These are phyloP conservation scores for Teunomyces panamensis DNA, from an alignment of 805 yeast species.

Conservation along the genomic window DNA sequence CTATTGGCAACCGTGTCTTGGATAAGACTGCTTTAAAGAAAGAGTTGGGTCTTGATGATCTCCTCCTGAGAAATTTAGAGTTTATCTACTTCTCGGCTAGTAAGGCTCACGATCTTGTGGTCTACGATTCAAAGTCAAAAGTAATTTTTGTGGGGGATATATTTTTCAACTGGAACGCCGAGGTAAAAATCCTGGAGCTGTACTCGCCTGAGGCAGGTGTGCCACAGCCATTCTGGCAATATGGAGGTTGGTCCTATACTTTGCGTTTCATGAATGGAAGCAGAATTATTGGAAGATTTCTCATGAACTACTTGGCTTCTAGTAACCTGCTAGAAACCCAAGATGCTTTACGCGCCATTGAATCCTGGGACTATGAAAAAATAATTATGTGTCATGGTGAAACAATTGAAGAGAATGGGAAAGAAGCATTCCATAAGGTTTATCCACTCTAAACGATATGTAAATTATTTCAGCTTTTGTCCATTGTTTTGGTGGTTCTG, in stretches of 20 bases:
- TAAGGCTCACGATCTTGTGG: conserved; percentile 13
- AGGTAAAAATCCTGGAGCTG: conserved; percentile 11
- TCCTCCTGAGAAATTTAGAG: conserved; percentile 9
- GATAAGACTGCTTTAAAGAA: conserved; percentile 13
- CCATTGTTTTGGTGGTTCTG: too few relatives aligned
- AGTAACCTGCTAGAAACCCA: background rate
- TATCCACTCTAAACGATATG: too few relatives aligned
- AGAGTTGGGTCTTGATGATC: conserved; percentile 9
- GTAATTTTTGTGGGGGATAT: conserved; percentile 13
- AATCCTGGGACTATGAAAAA: conserved; percentile 33
- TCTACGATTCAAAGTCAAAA: conserved; percentile 10
- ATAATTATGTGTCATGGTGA: conserved; percentile 61
- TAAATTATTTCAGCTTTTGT: too few relatives aligned
- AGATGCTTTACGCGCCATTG: background rate
- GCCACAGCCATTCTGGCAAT: conserved; percentile 10
- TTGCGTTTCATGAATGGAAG: conserved; percentile 10
- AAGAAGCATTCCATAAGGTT: conserved; percentile 20
- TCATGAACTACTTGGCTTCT: background rate
- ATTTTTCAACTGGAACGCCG: conserved; percentile 10
- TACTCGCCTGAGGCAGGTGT: conserved; percentile 12
- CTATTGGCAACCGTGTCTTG: conserved; percentile 17
- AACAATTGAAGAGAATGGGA: conserved; percentile 42
- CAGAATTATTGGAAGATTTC: conserved; percentile 8
- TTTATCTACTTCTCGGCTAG: conserved; percentile 10
- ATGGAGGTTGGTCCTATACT: conserved; percentile 12